Evolutionary conservation across 176 grass and related monocot species (phyloP).

Genomic region (Themeda triandra): DNA sequence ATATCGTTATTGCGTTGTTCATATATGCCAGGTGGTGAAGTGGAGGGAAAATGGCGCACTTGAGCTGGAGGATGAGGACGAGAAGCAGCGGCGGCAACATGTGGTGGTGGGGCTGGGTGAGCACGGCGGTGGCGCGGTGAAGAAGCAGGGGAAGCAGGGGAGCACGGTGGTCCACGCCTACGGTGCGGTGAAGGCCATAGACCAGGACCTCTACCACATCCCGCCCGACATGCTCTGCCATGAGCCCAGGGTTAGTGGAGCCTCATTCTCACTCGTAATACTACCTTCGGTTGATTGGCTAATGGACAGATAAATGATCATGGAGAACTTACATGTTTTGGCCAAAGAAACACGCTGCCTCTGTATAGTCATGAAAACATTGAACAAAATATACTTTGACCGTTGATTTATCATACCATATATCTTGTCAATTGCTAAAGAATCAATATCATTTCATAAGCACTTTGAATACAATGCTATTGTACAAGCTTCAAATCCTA

Average conservation of each 20-base stretch:
- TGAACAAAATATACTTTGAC: too few relatives aligned
- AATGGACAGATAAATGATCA: too few relatives aligned
- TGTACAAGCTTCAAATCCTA: too few relatives aligned
- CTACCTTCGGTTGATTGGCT: too few relatives aligned
- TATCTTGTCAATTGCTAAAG: too few relatives aligned
- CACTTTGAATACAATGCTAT: too few relatives aligned
- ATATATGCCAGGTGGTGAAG: not conserved
- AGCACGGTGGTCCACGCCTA: not conserved
- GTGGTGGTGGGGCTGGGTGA: constrained; percentile 28
- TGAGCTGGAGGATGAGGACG: not conserved
- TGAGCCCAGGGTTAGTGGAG: not conserved
- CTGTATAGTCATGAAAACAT: too few relatives aligned
- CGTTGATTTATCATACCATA: too few relatives aligned
- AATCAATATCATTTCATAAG: too few relatives aligned
- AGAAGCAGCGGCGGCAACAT: not conserved
- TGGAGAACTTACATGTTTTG: too few relatives aligned
- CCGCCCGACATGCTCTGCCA: constrained; percentile 46
- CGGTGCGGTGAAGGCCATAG: constrained; percentile 21
- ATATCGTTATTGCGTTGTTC: too few relatives aligned
- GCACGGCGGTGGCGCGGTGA: not conserved
- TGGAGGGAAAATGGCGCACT: not conserved
- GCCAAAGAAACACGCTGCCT: too few relatives aligned
- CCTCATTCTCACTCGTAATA: not conserved
- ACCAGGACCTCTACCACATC: constrained; percentile 43
- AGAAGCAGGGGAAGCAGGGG: constrained; percentile 11